Evolutionary conservation across 805 yeast genomes (phyloP).

Genomic region (Ogataea glucozyma): DNA sequence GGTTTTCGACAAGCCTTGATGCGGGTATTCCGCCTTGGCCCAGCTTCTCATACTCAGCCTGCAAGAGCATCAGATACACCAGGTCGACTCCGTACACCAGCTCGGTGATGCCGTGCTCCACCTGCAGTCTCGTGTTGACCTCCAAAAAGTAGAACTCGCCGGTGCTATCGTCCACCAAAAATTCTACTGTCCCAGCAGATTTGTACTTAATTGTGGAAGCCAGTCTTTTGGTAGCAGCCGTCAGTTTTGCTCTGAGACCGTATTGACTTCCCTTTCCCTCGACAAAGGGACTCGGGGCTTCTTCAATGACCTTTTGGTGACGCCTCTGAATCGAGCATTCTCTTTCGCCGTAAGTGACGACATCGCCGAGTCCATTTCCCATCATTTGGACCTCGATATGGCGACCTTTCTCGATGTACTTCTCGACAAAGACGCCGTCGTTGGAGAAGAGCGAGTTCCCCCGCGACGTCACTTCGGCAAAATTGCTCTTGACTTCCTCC

Average conservation of each 20-base stretch:
- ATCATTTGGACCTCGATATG: conserved; percentile 96
- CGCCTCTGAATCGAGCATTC: conserved; percentile 97
- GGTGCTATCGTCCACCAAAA: conserved; percentile 79
- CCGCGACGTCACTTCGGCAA: conserved; percentile 88
- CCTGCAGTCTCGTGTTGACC: conserved; percentile 95
- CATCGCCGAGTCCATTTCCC: conserved; percentile 92
- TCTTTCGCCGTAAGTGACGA: conserved; percentile 93
- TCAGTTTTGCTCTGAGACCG: conserved; percentile 53
- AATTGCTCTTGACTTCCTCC: conserved; percentile 76
- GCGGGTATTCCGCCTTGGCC: conserved; percentile 62
- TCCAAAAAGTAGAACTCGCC: conserved; percentile 93
- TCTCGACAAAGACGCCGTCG: conserved; percentile 90
- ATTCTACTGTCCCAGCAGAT: conserved; percentile 97
- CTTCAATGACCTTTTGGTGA: conserved; percentile 94
- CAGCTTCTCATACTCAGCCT: conserved; percentile 88
- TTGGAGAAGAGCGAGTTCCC: conserved; percentile 92
- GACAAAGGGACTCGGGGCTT: conserved; percentile 94
- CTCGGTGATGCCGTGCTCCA: conserved; percentile 97
- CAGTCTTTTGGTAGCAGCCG: conserved; percentile 78
- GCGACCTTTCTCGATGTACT: conserved; percentile 91
- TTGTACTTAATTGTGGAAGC: conserved; percentile 84
- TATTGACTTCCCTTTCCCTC: conserved; percentile 62
- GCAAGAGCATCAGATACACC: conserved; percentile 93
- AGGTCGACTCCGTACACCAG: conserved; percentile 91
- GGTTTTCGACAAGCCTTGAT: conserved; percentile 22